Evolutionary conservation across 2,329 filamentous ascomycete genomes (phyloP).

Genomic region (Fusarium sp.): DNA sequence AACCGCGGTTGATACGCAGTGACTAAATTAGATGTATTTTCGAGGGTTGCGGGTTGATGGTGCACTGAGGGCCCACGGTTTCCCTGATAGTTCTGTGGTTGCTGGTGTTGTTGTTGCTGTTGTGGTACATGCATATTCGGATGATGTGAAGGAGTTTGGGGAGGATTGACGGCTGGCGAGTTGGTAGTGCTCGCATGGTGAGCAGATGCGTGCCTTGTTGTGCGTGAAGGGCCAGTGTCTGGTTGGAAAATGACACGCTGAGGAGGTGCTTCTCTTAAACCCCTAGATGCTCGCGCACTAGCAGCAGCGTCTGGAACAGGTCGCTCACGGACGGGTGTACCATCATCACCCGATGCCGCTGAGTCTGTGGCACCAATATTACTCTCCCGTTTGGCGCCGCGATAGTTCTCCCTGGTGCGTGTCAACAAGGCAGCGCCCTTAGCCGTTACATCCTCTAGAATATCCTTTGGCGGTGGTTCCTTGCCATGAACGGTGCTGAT

Average conservation of each 20-base stretch:
- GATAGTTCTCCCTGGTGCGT: slow-evolving; percentile 81
- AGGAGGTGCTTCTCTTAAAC: slow-evolving; percentile 83
- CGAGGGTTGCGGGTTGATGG: slow-evolving; percentile 66
- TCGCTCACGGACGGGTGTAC: slow-evolving; percentile 67
- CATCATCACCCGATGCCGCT: slow-evolving; percentile 69
- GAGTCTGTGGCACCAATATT: slow-evolving; percentile 66
- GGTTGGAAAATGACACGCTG: slow-evolving; percentile 88
- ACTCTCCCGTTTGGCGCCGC: slow-evolving; percentile 59
- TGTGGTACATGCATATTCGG: slow-evolving; percentile 49
- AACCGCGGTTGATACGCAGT: slow-evolving; percentile 76
- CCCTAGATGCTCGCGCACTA: slow-evolving; percentile 69
- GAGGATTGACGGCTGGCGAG: slow-evolving; percentile 44
- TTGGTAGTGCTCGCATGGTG: slow-evolving; percentile 53
- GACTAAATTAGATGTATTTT: slow-evolving; percentile 69
- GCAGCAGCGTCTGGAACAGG: slow-evolving; percentile 63
- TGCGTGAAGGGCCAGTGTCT: slow-evolving; percentile 74
- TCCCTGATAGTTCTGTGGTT: slow-evolving; percentile 45
- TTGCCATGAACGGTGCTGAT: slow-evolving; percentile 81
- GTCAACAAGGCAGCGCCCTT: slow-evolving; percentile 84
- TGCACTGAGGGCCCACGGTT: slow-evolving; percentile 57
- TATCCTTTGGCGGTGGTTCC: slow-evolving; percentile 87
- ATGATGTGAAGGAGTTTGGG: slow-evolving; percentile 50
- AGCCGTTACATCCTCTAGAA: slow-evolving; percentile 86
- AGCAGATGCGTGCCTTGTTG: slow-evolving; percentile 67
- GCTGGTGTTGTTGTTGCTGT: slow-evolving; percentile 40